Conservation (phyloP, 2,329 filamentous ascomycete genomes). For the Phialocephala sp. region DNA sequence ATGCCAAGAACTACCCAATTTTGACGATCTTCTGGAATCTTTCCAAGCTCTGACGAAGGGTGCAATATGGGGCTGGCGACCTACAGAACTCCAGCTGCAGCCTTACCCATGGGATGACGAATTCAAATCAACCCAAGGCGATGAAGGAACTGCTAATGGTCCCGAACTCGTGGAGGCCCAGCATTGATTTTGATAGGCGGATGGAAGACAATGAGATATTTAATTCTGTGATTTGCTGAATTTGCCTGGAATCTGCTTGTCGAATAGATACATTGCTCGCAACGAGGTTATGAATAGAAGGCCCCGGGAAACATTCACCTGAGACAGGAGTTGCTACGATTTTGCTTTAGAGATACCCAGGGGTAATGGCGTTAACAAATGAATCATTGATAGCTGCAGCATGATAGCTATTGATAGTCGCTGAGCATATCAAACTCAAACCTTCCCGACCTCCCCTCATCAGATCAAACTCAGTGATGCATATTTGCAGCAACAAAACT, state of each 20-base stretch:
- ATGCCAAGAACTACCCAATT: background rate
- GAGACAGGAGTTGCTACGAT: background rate
- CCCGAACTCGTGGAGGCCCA: background rate
- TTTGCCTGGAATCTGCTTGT: background rate
- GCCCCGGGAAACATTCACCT: background rate
- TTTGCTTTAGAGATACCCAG: conserved; percentile 5
- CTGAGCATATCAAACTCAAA: conserved; percentile 4
- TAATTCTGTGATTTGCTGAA: background rate
- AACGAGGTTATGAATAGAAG: background rate
- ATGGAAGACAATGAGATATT: background rate
- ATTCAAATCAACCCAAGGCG: too few species aligned
- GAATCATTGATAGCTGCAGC: background rate
- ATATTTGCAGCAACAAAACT: too few species aligned
- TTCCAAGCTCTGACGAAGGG: conserved; percentile 8
- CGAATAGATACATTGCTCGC: background rate
- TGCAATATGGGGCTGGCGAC: conserved; percentile 21
- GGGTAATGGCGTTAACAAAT: background rate
- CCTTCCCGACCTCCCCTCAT: background rate
- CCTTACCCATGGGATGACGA: background rate
- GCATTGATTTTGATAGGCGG: background rate
- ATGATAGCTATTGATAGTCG: conserved; percentile 1
- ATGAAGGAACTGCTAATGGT: background rate
- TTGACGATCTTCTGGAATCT: background rate
- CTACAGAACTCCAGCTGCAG: conserved; percentile 8
- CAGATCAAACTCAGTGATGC: too few species aligned